Base-by-base conservation (phyloP, 2,329 filamentous ascomycete genomes). In the Colletotrichum spaethianum region DNA sequence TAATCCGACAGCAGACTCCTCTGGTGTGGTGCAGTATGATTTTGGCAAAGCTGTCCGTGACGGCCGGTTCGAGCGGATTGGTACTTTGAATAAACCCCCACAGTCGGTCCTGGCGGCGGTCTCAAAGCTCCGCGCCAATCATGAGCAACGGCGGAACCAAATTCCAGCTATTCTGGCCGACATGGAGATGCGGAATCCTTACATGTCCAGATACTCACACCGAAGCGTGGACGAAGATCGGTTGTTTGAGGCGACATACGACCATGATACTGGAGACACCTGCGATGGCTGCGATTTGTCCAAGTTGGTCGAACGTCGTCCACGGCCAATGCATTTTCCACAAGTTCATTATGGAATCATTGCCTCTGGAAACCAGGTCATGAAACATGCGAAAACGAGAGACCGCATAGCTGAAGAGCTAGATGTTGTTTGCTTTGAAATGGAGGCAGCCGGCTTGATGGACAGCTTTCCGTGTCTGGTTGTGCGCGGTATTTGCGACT, bases 401-500 rank as follows among this genome's bases (percentile, higher is more conserved):
- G 73, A 76, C 33, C 14, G 63, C 1, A 20, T 76, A 2, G 50
- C 44, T 1, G n/a, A 20, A 3, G 23, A 40, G 1, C 52, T 73
- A 1, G 63, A 67, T 7, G 70, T 67, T 1, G 40, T 78, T 3
- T 78, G 72, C 50, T 72, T 76, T 40, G 75, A 77, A 69, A 76
- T 76, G 69, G 75, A 77, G 38, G 73, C 72, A 1, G 75, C 75
- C 6, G 75, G 77, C 3, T 36, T 78, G 44, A 73, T 75, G 60
- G 61, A 74, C 7, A 33, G 8, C 31, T 70, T 73, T 28, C 71
- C 70, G 0, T 78, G 77, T 33, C 72, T 79, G 2, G 75, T 78
- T 16, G 73, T 80, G 33, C 72, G 76, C 4, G 79, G 79, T 20
- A 77, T 80, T 38, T 79, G 75, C 62, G 79, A 81, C 67, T 81